Conservation (phyloP, 1,284 basidiomycete genomes). For the Caloboletus firmus region DNA sequence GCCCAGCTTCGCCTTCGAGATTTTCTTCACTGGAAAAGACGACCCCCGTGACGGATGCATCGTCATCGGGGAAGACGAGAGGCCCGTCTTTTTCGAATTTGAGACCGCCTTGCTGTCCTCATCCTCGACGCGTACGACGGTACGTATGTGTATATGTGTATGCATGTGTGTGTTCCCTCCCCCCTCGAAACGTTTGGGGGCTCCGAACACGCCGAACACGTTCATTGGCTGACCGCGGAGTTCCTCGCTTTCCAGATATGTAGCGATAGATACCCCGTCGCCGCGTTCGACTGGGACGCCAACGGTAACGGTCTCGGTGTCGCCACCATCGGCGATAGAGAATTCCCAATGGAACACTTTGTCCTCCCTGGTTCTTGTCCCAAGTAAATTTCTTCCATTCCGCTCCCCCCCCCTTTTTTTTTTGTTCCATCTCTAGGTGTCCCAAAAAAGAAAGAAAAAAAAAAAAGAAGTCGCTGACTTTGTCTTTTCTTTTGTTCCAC, state of each 20-base stretch:
- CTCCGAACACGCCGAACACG: not conserved
- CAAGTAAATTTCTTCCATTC: slow-evolving; percentile 44
- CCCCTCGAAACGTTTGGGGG: not conserved
- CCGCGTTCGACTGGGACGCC: slow-evolving; percentile 59
- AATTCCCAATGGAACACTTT: slow-evolving; percentile 62
- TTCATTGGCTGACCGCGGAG: not conserved
- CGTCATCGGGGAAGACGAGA: slow-evolving; percentile 63
- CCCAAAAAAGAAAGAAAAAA: not conserved
- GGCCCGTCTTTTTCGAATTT: slow-evolving; percentile 63
- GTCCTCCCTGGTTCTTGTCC: slow-evolving; percentile 51
- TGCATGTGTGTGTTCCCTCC: too few species aligned
- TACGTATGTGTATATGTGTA: slow-evolving; percentile 35
- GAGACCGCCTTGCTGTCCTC: slow-evolving; percentile 45
- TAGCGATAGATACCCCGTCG: slow-evolving; percentile 54
- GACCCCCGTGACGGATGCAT: slow-evolving; percentile 63
- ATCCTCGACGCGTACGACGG: slow-evolving; percentile 49
- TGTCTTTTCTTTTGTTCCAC: slow-evolving; percentile 16
- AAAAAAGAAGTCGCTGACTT: slow-evolving; percentile 6
- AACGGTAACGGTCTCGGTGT: slow-evolving; percentile 56
- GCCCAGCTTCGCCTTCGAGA: slow-evolving; percentile 45
- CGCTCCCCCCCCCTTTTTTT: not conserved
- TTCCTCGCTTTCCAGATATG: slow-evolving; percentile 35
- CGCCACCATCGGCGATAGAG: slow-evolving; percentile 52
- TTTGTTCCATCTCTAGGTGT: not conserved
- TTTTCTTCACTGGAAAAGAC: slow-evolving; percentile 69